Conservation (phyloP, 805 yeast genomes). For the Candida vartiovaarae region DNA sequence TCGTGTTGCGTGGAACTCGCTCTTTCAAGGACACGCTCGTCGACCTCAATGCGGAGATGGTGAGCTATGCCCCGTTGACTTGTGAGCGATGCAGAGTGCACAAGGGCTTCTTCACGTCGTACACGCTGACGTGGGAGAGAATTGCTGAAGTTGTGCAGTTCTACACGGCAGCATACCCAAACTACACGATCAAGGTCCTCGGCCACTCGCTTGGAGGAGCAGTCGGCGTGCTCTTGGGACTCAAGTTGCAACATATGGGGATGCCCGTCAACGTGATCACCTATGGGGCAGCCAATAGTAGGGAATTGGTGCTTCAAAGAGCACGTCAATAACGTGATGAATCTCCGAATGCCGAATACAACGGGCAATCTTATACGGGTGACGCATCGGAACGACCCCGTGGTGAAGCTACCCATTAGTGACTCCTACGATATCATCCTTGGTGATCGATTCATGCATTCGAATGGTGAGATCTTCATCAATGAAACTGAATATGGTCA, state of each 20-base stretch:
- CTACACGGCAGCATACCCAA: neutral
- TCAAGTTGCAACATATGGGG: conserved; percentile 4
- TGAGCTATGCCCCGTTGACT: conserved; percentile 4
- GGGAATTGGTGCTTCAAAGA: conserved; percentile 16
- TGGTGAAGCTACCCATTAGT: conserved; percentile 20
- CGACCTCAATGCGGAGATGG: conserved; percentile 22
- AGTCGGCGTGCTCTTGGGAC: conserved; percentile 12
- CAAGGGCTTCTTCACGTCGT: conserved; percentile 17
- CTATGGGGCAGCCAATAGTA: conserved; percentile 25
- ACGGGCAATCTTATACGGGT: conserved; percentile 12
- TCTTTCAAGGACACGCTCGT: conserved; percentile 22
- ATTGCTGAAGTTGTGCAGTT: neutral
- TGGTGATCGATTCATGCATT: conserved; percentile 15
- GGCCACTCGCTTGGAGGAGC: conserved; percentile 27
- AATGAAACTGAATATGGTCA: conserved; percentile 12
- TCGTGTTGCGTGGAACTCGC: conserved; percentile 21
- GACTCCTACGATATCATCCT: conserved; percentile 8
- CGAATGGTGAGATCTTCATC: conserved; percentile 19
- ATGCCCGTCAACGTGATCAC: conserved; percentile 8
- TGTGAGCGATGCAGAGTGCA: conserved; percentile 19
- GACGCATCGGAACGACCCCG: conserved; percentile 22
- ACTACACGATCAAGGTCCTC: conserved; percentile 13
- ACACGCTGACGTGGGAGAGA: conserved; percentile 9
- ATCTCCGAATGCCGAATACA: conserved; percentile 1
- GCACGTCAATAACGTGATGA: conserved; percentile 9